Evolutionary conservation across 1,284 basidiomycete genomes (phyloP).

Genomic region (Ustanciosporium gigantosporum): DNA sequence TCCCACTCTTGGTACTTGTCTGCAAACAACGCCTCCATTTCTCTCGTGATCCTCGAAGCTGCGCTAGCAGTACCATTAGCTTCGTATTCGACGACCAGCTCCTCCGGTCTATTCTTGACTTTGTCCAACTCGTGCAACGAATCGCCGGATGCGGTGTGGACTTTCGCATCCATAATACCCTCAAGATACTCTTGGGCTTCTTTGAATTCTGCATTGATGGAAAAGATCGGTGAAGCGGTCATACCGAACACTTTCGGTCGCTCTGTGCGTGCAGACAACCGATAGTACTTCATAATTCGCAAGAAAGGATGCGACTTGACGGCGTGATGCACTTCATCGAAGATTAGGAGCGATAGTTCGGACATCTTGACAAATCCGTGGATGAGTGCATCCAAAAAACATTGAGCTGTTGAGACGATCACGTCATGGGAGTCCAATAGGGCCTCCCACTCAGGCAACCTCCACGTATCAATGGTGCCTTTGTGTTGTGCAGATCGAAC

Average conservation of each 20-base stretch:
- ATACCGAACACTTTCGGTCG: conserved; percentile 51
- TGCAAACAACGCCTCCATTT: conserved; percentile 10
- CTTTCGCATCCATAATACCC: conserved; percentile 28
- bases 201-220: conserved; percentile 5
- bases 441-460: conserved; percentile 20
- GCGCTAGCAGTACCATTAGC: conserved; percentile 6
- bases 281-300: conserved; percentile 49
- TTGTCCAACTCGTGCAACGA: conserved; percentile 14
- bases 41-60: conserved; percentile 8
- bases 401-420: conserved; percentile 44
- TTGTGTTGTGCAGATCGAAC: conserved; percentile 5
- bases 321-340: conserved; percentile 51
- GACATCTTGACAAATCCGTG: conserved; percentile 42
- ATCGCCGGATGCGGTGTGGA: conserved; percentile 30
- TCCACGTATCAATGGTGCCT: conserved; percentile 17
- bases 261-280: conserved; percentile 2
- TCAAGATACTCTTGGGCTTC: conserved; percentile 29
- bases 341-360: conserved; percentile 42
- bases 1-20: not conserved
- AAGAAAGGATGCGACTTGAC: conserved; percentile 35
- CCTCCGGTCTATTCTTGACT: conserved; percentile 29
- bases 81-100: conserved; percentile 45
- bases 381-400: conserved; percentile 40
- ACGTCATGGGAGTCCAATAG: conserved; percentile 33
- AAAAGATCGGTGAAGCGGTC: conserved; percentile 47